Percentiles rank a stretch among this genome's conserved stretches.
Evolutionary conservation across 2,329 filamentous ascomycete species (phyloP).

Genomic region (Remersonia thermophila): DNA sequence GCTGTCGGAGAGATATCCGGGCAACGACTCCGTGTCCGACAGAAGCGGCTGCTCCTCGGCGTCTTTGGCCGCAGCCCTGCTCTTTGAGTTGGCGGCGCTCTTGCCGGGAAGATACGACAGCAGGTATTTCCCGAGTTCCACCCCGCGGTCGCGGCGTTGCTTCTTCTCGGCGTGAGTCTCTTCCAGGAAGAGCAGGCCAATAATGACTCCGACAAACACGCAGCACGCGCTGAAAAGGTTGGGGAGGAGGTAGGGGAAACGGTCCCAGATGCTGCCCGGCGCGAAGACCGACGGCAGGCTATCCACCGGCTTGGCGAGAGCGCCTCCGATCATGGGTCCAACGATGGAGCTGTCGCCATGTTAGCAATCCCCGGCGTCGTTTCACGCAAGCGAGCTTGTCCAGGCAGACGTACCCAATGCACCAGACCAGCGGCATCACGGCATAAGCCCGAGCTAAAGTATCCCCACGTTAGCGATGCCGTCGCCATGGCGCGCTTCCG

Average conservation of each 20-base stretch:
- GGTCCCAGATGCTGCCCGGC: constrained; percentile 65
- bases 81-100: constrained; percentile 23
- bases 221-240: constrained; percentile 83
- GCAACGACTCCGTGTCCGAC: constrained; percentile 47
- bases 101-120: constrained; percentile 30
- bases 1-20: constrained; percentile 45
- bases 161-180: constrained; percentile 85
- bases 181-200: constrained; percentile 79
- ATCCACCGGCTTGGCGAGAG: constrained; percentile 73
- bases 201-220: constrained; percentile 59
- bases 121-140: constrained; percentile 65
- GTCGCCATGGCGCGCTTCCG: too few relatives aligned
- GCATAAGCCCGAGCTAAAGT: constrained; percentile 75
- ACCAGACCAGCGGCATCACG: constrained; percentile 98
- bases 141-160: constrained; percentile 59
- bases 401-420: constrained; percentile 67
- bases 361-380: constrained; percentile 1
- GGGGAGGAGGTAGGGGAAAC: constrained; percentile 79
- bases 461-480: too few relatives aligned
- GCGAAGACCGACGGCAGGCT: constrained; percentile 67
- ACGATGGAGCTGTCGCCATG: constrained; percentile 59
- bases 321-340: constrained; percentile 81
- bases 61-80: constrained; percentile 23
- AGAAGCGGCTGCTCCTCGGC: constrained; percentile 23
- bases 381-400: background rate